These are phyloP conservation scores for Hypomyces rosellus DNA, from an alignment of 2,329 filamentous ascomycete genomes.

Conservation along the genomic window DNA sequence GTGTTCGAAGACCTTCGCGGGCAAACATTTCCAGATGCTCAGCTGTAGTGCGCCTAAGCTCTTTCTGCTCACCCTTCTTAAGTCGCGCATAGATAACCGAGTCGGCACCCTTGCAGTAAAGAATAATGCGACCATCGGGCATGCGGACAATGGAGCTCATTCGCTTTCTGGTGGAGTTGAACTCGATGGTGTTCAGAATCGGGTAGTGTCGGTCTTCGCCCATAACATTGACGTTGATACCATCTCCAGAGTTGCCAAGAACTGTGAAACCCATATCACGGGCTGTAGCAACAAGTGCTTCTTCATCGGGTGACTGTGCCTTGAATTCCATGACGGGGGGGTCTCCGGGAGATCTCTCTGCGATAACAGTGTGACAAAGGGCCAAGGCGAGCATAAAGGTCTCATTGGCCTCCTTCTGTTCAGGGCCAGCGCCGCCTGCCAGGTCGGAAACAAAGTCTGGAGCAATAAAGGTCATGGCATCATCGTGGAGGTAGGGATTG, in stretches of 20 bases:
- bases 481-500: constrained; percentile 86
- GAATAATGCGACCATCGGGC: constrained; percentile 80
- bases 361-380: constrained; percentile 94
- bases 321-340: constrained; percentile 90
- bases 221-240: constrained; percentile 78
- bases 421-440: constrained; percentile 65
- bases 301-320: constrained; percentile 94
- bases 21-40: constrained; percentile 97
- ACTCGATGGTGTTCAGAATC: constrained; percentile 91
- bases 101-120: constrained; percentile 97
- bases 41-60: constrained; percentile 76
- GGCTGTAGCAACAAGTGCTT: constrained; percentile 87
- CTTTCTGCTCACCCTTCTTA: constrained; percentile 75
- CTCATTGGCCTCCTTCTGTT: constrained; percentile 72
- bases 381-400: constrained; percentile 93
- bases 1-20: constrained; percentile 84
- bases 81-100: constrained; percentile 94
- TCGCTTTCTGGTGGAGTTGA: constrained; percentile 92
- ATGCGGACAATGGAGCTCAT: constrained; percentile 97
- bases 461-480: constrained; percentile 85
- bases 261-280: constrained; percentile 94
- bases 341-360: constrained; percentile 84
- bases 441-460: constrained; percentile 84
- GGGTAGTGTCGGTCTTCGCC: constrained; percentile 80
- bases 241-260: constrained; percentile 70